Conservation (phyloP, 2,329 filamentous ascomycete genomes). For the Ustulina deusta region DNA sequence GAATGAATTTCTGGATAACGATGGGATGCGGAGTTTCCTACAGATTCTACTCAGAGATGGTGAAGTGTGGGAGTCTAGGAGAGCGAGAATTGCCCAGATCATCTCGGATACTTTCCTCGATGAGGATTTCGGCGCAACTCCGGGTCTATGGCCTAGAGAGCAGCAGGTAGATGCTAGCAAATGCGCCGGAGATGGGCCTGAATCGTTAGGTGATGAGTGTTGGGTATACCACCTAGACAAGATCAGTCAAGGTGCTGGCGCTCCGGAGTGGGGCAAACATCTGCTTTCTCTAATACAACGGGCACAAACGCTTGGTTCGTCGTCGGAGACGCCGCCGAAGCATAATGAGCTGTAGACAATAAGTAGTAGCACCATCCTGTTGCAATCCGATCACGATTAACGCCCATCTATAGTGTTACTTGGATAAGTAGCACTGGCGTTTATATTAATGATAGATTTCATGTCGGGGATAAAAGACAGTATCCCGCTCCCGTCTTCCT, state of each 20-base stretch:
- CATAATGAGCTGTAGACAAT: constrained; percentile 38
- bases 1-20: constrained; percentile 64
- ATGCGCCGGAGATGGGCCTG: constrained; percentile 52
- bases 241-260: constrained; percentile 34
- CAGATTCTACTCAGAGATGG: constrained; percentile 62
- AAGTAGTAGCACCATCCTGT: neutral
- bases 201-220: constrained; percentile 62
- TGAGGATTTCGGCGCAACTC: constrained; percentile 69
- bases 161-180: constrained; percentile 51
- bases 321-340: constrained; percentile 4
- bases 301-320: constrained; percentile 28
- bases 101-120: constrained; percentile 76
- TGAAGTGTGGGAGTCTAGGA: constrained; percentile 62
- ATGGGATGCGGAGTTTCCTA: constrained; percentile 67
- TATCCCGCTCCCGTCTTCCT: neutral
- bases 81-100: constrained; percentile 68
- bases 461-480: neutral
- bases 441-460: neutral
- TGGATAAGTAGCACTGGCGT: neutral
- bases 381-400: constrained; percentile 5
- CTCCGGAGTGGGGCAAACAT: constrained; percentile 59
- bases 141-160: constrained; percentile 66
- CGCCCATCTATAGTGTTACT: neutral
- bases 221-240: constrained; percentile 66
- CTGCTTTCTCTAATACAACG: constrained; percentile 44